These are phyloP conservation scores for Exophiala phaeomuriformis DNA, from an alignment of 2,329 filamentous ascomycete species.

Conservation along the genomic window DNA sequence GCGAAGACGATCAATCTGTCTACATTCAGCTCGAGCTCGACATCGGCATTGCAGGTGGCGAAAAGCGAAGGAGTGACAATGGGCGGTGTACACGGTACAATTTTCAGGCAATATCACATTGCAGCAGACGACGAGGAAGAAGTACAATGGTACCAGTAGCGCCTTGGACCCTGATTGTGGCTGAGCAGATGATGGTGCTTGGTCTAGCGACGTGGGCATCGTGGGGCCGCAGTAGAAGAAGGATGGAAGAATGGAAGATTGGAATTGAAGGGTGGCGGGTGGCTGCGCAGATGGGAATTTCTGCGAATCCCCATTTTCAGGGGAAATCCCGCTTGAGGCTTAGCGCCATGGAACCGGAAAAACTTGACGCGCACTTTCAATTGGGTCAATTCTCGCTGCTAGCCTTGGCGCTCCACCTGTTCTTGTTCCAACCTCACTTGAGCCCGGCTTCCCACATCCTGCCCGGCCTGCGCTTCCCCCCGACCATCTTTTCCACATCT, in stretches of 20 bases:
- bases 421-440: slow-evolving; percentile 19
- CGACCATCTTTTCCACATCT: not conserved
- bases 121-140: not conserved
- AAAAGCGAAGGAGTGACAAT: no score
- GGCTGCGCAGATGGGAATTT: not conserved
- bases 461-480: not conserved
- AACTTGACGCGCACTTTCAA: not conserved
- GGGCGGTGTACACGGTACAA: no score
- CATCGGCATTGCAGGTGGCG: no score
- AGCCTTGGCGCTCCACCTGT: slow-evolving; percentile 4
- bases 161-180: not conserved
- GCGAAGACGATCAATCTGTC: no score
- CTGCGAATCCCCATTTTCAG: not conserved
- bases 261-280: no score
- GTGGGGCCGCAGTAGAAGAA: not conserved
- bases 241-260: slow-evolving; percentile 3
- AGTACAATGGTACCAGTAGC: not conserved
- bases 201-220: not conserved
- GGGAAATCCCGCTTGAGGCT: not conserved
- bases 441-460: not conserved
- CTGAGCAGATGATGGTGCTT: not conserved
- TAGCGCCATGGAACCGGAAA: slow-evolving; percentile 8
- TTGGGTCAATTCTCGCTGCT: slow-evolving; percentile 1
- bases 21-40: no score
- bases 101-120: not conserved